A percentile compares a stretch with the other conserved stretches of the same genome.
Conservation (phyloP, 2,329 filamentous ascomycete genomes). For the Ceratocystis colombiana region DNA sequence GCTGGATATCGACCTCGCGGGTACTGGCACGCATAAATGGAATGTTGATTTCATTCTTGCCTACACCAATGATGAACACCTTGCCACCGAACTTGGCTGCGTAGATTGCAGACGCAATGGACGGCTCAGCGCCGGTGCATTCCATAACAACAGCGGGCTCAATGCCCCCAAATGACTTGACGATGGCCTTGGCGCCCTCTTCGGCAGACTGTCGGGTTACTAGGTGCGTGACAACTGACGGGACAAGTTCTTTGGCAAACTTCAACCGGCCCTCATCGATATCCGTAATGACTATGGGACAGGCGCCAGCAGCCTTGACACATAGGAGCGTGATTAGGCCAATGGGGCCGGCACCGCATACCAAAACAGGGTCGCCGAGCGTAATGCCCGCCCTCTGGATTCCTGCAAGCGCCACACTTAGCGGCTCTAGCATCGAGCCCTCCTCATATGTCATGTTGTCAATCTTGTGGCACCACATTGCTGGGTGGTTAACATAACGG, state of each 20-base stretch:
- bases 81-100: slow-evolving; percentile 90
- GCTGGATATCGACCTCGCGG: slow-evolving; percentile 85
- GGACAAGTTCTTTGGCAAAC: slow-evolving; percentile 77
- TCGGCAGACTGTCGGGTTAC: slow-evolving; percentile 58
- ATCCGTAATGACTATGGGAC: slow-evolving; percentile 86
- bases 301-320: slow-evolving; percentile 74
- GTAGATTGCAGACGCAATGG: slow-evolving; percentile 77
- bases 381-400: slow-evolving; percentile 72
- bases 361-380: slow-evolving; percentile 75
- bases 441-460: slow-evolving; percentile 85
- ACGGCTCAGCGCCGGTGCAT: slow-evolving; percentile 90
- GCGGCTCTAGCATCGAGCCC: slow-evolving; percentile 79
- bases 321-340: slow-evolving; percentile 82
- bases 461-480: slow-evolving; percentile 93
- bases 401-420: slow-evolving; percentile 79
- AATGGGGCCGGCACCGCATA: slow-evolving; percentile 91
- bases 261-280: slow-evolving; percentile 76
- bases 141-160: slow-evolving; percentile 78
- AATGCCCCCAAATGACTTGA: slow-evolving; percentile 58
- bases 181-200: slow-evolving; percentile 61
- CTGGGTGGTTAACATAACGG: slow-evolving; percentile 90
- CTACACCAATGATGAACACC: slow-evolving; percentile 93
- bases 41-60: slow-evolving; percentile 88
- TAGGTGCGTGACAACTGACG: slow-evolving; percentile 69
- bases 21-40: slow-evolving; percentile 91